These are phyloP conservation scores for Nepenthes alata DNA, from an alignment of 179 eudicot genomes.

Conservation along the genomic window DNA sequence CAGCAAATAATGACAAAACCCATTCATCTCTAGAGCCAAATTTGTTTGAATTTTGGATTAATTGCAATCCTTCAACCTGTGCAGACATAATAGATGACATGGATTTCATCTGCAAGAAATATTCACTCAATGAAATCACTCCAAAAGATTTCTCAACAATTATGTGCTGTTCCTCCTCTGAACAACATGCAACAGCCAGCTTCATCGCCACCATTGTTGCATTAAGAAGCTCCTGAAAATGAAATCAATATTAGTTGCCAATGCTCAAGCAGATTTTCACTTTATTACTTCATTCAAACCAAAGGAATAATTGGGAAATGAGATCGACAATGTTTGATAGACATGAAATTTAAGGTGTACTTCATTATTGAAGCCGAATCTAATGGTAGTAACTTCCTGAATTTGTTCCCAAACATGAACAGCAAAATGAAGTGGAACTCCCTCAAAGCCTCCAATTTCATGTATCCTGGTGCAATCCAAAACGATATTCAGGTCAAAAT, in stretches of 20 bases:
- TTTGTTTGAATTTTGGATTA: slow-evolving; percentile 13
- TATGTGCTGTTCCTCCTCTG: slow-evolving; percentile 43
- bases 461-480: slow-evolving; percentile 32
- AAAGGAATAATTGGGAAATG: not conserved
- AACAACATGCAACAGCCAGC: slow-evolving; percentile 59
- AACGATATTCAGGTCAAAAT: too few relatives aligned
- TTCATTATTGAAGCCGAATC: slow-evolving; percentile 17
- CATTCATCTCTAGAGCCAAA: slow-evolving; percentile 42
- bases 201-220: slow-evolving; percentile 60
- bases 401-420: slow-evolving; percentile 49
- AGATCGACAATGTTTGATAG: not conserved
- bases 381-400: slow-evolving; percentile 12
- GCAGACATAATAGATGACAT: slow-evolving; percentile 14
- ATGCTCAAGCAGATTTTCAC: slow-evolving; percentile 3
- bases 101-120: slow-evolving; percentile 18
- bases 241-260: slow-evolving; percentile 10
- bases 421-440: slow-evolving; percentile 41
- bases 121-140: slow-evolving; percentile 29
- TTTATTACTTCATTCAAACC: not conserved
- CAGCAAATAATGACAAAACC: slow-evolving; percentile 67
- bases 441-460: slow-evolving; percentile 28
- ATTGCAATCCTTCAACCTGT: slow-evolving; percentile 23
- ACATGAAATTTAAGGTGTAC: slow-evolving; percentile 17
- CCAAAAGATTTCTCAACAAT: slow-evolving; percentile 46
- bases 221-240: slow-evolving; percentile 52